Evolutionary conservation across 306 rosid species (phyloP).

Genomic region (Astragalus membranaceus): DNA sequence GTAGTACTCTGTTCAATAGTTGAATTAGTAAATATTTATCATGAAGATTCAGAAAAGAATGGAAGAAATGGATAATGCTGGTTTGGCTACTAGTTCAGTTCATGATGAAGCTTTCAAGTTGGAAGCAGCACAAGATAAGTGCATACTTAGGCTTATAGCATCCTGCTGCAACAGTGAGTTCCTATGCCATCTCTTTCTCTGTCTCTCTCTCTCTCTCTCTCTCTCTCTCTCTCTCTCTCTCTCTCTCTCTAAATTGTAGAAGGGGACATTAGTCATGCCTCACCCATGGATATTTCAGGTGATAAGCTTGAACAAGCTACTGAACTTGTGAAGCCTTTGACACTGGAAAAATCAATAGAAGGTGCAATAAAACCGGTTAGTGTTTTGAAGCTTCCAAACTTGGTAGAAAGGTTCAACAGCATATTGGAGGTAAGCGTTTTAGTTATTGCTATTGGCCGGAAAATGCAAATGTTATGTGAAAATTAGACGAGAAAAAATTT

Average conservation of each 20-base stretch:
- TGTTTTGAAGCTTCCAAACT: conserved; percentile 76
- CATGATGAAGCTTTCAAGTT: conserved; percentile 77
- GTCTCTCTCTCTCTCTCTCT: background rate
- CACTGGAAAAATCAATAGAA: conserved; percentile 79
- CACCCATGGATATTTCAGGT: conserved; percentile 45
- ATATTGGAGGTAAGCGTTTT: conserved; percentile 82
- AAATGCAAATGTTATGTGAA: too few species aligned
- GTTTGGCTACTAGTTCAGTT: conserved; percentile 53
- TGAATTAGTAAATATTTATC: conserved; percentile 6
- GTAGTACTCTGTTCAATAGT: conserved; percentile 2
- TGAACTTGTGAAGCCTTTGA: conserved; percentile 78
- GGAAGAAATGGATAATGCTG: conserved; percentile 61
- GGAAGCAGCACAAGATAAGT: conserved; percentile 94
- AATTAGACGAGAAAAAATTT: too few species aligned
- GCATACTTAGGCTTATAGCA: conserved; percentile 85
- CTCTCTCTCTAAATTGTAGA: background rate
- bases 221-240: background rate
- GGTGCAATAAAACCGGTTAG: conserved; percentile 95
- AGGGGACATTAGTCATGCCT: background rate
- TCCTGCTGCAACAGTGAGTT: conserved; percentile 88
- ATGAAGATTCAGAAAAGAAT: conserved; percentile 68
- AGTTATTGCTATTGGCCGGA: too few species aligned
- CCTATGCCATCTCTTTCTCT: too few species aligned
- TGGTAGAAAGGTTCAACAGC: conserved; percentile 84
- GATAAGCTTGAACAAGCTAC: conserved; percentile 89